Evolutionary conservation across 1,139 yeast species (phyloP).

Genomic region (Suhomyces guaymorum): DNA sequence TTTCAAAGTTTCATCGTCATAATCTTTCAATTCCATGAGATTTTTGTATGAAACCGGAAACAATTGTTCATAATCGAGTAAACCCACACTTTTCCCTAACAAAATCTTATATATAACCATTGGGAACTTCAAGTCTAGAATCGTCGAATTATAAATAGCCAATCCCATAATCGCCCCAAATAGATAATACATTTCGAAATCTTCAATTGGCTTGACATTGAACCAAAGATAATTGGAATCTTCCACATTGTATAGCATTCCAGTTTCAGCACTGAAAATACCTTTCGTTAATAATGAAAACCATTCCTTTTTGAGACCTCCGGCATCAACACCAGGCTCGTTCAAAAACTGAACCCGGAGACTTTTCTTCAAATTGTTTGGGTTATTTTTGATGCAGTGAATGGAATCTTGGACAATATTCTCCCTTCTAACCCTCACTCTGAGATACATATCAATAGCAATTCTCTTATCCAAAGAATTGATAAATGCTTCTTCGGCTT

Average conservation of each 20-base stretch:
- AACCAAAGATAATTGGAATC: conserved; percentile 83
- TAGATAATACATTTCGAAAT: conserved; percentile 61
- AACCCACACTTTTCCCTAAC: conserved; percentile 53
- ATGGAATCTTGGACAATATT: conserved; percentile 75
- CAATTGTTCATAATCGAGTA: conserved; percentile 65
- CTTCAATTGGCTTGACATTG: conserved; percentile 46
- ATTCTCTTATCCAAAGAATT: conserved; percentile 65
- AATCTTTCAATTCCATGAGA: conserved; percentile 53
- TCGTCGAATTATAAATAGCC: conserved; percentile 88
- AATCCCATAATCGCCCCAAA: conserved; percentile 86
- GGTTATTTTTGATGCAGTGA: conserved; percentile 57
- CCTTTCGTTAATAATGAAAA: conserved; percentile 70
- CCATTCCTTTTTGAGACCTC: conserved; percentile 94
- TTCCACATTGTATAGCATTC: conserved; percentile 61
- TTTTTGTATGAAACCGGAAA: conserved; percentile 68
- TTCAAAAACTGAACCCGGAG: conserved; percentile 74
- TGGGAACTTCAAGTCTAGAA: conserved; percentile 78
- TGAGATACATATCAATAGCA: conserved; percentile 66
- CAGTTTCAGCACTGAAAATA: conserved; percentile 65
- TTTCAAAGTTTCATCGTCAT: conserved; percentile 31
- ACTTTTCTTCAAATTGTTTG: conserved; percentile 68
- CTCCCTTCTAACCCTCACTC: conserved; percentile 66
- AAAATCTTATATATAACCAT: conserved; percentile 73
- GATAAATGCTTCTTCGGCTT: conserved; percentile 88
- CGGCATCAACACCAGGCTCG: conserved; percentile 94